Conservation (phyloP, 306 rosid species). For the Malus fusca region DNA sequence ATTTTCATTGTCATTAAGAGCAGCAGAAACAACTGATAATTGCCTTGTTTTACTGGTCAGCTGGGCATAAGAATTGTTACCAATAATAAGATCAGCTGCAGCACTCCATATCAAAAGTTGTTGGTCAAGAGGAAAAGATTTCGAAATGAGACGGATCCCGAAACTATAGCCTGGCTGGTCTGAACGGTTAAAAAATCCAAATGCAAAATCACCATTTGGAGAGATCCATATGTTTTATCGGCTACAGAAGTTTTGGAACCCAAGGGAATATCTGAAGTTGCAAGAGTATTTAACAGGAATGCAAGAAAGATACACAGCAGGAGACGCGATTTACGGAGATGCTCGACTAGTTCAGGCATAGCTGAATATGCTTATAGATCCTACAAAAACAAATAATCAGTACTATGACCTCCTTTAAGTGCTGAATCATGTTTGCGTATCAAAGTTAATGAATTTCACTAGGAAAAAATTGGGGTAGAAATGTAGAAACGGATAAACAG, state of each 20-base stretch:
- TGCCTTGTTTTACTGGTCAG: constrained; percentile 42
- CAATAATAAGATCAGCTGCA: constrained; percentile 47
- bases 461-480: background rate
- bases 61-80: constrained; percentile 53
- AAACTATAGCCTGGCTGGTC: constrained; percentile 48
- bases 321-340: constrained; percentile 24
- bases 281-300: constrained; percentile 36
- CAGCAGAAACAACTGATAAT: constrained; percentile 43
- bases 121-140: constrained; percentile 39
- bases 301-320: constrained; percentile 31
- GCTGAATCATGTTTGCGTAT: background rate
- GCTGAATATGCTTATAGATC: constrained; percentile 20
- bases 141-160: constrained; percentile 62
- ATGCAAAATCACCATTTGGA: constrained; percentile 60
- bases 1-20: constrained; percentile 58
- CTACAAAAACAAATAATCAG: constrained; percentile 11
- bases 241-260: constrained; percentile 51
- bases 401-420: background rate
- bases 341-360: constrained; percentile 41
- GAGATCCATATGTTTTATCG: constrained; percentile 55
- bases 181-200: constrained; percentile 50
- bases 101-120: constrained; percentile 58
- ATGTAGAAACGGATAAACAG: background rate
- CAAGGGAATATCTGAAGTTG: constrained; percentile 44
- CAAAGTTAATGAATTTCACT: background rate